Base-by-base conservation (phyloP, 2,329 filamentous ascomycete genomes). In the Ceratocystis huliohia region DNA sequence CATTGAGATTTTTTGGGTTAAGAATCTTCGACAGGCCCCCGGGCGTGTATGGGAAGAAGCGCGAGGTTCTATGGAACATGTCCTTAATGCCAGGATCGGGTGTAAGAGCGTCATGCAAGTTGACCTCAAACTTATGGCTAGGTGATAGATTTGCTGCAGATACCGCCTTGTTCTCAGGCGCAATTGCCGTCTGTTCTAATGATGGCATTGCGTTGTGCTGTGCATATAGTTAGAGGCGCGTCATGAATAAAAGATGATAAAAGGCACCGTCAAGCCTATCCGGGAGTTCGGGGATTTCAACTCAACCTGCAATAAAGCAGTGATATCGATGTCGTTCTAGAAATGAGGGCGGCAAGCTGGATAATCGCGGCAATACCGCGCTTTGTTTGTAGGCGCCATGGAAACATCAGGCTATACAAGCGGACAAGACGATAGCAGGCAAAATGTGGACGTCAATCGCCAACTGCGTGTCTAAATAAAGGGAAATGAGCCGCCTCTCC, bases 11-110 rank as follows among this genome's bases (percentile, higher is more conserved):
- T 76, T 94, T 94, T 0, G 89, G 89, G 69, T 92, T 92, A 64
- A 91, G 79, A 5, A 94, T 77, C 76, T 93, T 93, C 69, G 84
- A 85, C 71, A 90, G 76, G 70, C 89, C 88, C 28, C 88, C 89
- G 10, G 86, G 86, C 0, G 85, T 82, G 71, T 86, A 91, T 7
- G 87, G 88, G 71, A 91, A 91, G 25, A 30, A n/a, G 57, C 81
- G 84, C 71, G 87, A 78, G 61, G 84, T 79, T 17, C 86, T 80
- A 53, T 82, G 74, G 72, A 89, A 92, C 73, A 90, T 88, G 50
- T 80, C 81, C 75, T 91, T 88, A 0, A 84, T 88, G 13, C 87
- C 87, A 2, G 85, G 87, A 73, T 92, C 89, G 50, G 73, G 74
- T 15, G 73, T 75, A 20, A 75, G 68, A 28, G 73, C 74, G 70